Evolutionary conservation across 2,329 filamentous ascomycete genomes (phyloP), one percentile per base, ranked within the genome.

Genomic region (Leptographium flavum): DNA sequence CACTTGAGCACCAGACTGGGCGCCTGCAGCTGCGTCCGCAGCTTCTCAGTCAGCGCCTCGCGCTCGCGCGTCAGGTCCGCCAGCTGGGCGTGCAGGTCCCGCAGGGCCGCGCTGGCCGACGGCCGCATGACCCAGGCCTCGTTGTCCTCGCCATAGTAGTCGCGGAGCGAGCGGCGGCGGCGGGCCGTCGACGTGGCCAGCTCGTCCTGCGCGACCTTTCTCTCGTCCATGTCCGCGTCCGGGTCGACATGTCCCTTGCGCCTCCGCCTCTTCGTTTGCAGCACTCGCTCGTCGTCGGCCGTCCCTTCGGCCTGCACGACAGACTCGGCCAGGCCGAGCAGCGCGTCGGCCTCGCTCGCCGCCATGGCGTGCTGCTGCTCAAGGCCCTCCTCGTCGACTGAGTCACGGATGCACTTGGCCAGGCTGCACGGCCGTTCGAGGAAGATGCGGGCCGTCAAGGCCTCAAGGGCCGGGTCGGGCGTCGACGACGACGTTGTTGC

Each of bases 351-450:
- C 50, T 85, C 78, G 43, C 73, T 77, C 49, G 90, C 80, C 53
- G 92, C 79, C 1, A 81, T 71, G 31, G 81, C 75, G 55, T 95
- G 88, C 55, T 85, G 81, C 52, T 85, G 78, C 15, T 79, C 70
- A n/a, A 96, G 67, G 0, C 87, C 86, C 50, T 95, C 88, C 63
- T 96, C 92, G 55, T 98, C 92, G 47, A 98, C 94, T 4, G 90
- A 81, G 3, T 74, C 68, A 42, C 74, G 65, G 47, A 98, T 94
- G 21, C 73, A 74, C 21, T 68, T 63, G 2, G 88, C 84, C 5
- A 96, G 73, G 36, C 74, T 69, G 11, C 68, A 64, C 0, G 87
- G 84, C 3, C 76, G 74, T 13, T 74, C 68, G 19, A 95, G 68
- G 45, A 76, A 69, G 37, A 92, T 76, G 7, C 81, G 74, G 19